Percentiles rank a stretch among this genome's conserved stretches.
Conservation (phyloP, 2,329 filamentous ascomycete species). For the Capronia americana region DNA sequence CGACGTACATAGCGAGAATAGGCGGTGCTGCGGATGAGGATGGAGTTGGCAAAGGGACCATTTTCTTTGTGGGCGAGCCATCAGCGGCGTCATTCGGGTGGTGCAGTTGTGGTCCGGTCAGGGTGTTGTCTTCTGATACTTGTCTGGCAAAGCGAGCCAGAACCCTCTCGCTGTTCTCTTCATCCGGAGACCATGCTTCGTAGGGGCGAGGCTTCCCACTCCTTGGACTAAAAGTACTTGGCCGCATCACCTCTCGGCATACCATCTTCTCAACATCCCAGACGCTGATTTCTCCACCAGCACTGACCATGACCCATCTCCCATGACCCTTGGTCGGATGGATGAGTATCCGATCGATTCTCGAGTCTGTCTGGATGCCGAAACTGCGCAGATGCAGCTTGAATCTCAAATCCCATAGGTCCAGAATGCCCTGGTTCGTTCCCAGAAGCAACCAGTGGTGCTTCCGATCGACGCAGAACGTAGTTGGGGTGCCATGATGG, state of each 20-base stretch:
- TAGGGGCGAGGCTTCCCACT: conserved; percentile 63
- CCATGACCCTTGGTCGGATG: conserved; percentile 80
- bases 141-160: conserved; percentile 78
- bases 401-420: conserved; percentile 97
- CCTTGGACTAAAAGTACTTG: conserved; percentile 40
- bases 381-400: conserved; percentile 84
- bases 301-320: conserved; percentile 85
- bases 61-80: conserved; percentile 23
- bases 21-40: conserved; percentile 11
- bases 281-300: conserved; percentile 88
- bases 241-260: conserved; percentile 86
- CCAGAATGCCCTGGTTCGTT: conserved; percentile 89
- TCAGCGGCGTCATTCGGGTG: conserved; percentile 6
- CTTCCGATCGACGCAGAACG: conserved; percentile 84
- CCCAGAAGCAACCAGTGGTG: conserved; percentile 90
- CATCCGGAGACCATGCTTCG: conserved; percentile 86
- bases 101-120: conserved; percentile 11
- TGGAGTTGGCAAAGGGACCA: background rate
- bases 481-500: conserved; percentile 88
- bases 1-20: conserved; percentile 53
- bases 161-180: conserved; percentile 85
- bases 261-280: conserved; percentile 93
- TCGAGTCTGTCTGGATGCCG: conserved; percentile 82
- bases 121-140: conserved; percentile 31
- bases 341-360: conserved; percentile 66